Evolutionary conservation across 2,329 filamentous ascomycete species (phyloP), one percentile per base, ranked within the genome.

Genomic region (Fusarium virguliforme): DNA sequence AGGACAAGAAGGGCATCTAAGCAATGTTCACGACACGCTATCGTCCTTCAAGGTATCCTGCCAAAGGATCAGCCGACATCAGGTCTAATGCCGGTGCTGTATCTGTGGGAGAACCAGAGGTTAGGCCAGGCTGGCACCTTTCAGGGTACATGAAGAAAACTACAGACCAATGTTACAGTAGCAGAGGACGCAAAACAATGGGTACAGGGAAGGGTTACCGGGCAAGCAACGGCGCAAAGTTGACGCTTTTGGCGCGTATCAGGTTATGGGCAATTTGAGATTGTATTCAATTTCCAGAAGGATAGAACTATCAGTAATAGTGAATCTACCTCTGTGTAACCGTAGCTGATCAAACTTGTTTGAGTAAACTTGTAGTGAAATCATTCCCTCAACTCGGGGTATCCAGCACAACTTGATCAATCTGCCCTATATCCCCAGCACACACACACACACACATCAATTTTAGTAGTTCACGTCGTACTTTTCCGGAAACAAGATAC

Each of bases 1-100:
- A 86, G 32, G 81, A 83, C 59, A 89, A 88, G 83, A 93, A 93
- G 85, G 83, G 85, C 13, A 85, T 83, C 78, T 88, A 86, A 78
- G 34, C 30, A 46, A 55, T 32, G 22, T 30, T 13, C 38, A 37
- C 38, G 35, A 32, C 35, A 43, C 48, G 30, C 43, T 43, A 2
- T 56, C 24, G 6, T 57, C 37, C 40, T 41, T 37, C 10, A 62
- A 60, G 28, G 46, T 48, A 22, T n/a, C 32, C 41, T 37, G 15
- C 22, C 38, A 32, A 43, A 54, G 24, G 15, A 40, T 15, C 8
- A 18, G 18, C 10, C 41, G 51, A 41, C 40, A 35, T 7, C 24
- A 24, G 54, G 18, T 48, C 37, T n/a, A 41, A n/a, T 43, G 28
- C 48, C 30, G 55, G 30, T 10, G 18, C 34, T 22, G 8, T 13